Percentiles rank a stretch among this genome's conserved stretches.
These are phyloP conservation scores for Pleurotus giganteus DNA, from an alignment of 768 basidiomycete species.

Conservation along the genomic window DNA sequence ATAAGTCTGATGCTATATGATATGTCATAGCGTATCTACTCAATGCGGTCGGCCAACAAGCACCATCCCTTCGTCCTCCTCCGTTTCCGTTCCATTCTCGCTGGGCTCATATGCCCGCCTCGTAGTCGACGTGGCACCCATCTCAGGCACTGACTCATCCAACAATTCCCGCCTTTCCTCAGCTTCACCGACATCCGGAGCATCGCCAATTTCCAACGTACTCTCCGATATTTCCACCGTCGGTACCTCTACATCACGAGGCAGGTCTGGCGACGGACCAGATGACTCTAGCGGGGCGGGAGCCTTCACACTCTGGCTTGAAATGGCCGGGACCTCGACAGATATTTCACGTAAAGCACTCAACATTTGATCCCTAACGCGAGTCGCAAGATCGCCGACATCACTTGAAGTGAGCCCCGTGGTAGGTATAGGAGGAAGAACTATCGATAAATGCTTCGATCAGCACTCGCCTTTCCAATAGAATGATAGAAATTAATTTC, in stretches of 20 bases:
- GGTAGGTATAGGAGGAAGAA: conserved; percentile 88
- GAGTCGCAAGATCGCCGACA: conserved; percentile 60
- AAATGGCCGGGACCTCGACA: conserved; percentile 34
- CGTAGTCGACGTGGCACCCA: conserved; percentile 20
- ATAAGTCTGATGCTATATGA: not conserved
- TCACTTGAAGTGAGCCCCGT: conserved; percentile 67
- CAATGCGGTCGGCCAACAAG: conserved; percentile 61
- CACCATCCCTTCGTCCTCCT: conserved; percentile 84
- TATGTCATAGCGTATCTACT: conserved; percentile 11
- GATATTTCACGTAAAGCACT: conserved; percentile 77
- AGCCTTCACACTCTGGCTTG: conserved; percentile 9
- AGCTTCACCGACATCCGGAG: conserved; percentile 3
- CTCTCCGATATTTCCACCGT: not conserved
- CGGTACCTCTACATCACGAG: not conserved
- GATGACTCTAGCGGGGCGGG: conserved; percentile 12
- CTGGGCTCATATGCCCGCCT: conserved; percentile 46
- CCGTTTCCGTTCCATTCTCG: conserved; percentile 70
- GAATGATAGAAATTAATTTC: not conserved
- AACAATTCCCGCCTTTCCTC: conserved; percentile 20
- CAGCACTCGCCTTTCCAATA: conserved; percentile 1
- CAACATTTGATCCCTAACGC: conserved; percentile 80
- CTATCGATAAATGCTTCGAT: conserved; percentile 38
- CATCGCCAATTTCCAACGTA: conserved; percentile 4
- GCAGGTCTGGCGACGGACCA: conserved; percentile 1
- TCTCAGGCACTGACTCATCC: conserved; percentile 28